Evolutionary conservation across 768 basidiomycete genomes (phyloP).

Genomic region (Rhizopogon vulgaris): DNA sequence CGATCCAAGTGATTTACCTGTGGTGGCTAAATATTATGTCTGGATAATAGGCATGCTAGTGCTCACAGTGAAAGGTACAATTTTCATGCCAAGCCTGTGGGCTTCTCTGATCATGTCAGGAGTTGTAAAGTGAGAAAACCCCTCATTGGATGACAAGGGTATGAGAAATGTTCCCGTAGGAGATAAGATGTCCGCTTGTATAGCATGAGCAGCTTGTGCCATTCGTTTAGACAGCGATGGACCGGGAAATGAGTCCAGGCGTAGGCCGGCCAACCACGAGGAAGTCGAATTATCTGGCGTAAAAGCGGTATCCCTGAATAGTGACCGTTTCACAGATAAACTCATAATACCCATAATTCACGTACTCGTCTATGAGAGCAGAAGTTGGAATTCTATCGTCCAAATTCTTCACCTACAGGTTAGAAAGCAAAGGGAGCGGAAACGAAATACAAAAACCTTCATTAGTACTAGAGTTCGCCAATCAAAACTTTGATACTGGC

Average conservation of each 20-base stretch:
- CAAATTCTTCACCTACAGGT: constrained; percentile 31
- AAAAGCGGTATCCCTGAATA: constrained; percentile 33
- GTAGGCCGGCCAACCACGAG: constrained; percentile 66
- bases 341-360: not conserved
- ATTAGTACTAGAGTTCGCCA: constrained; percentile 72
- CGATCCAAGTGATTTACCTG: constrained; percentile 60
- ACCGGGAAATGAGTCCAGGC: constrained; percentile 59
- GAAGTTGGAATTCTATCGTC: constrained; percentile 49
- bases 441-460: constrained; percentile 40
- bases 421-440: not conserved
- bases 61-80: constrained; percentile 74
- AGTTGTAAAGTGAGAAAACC: constrained; percentile 54
- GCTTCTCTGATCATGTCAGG: constrained; percentile 62
- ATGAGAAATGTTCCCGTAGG: constrained; percentile 41
- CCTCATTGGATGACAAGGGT: constrained; percentile 35
- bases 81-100: constrained; percentile 53
- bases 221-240: constrained; percentile 50
- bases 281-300: constrained; percentile 39
- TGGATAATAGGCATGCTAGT: not conserved
- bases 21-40: not conserved
- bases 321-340: not conserved
- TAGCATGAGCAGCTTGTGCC: constrained; percentile 61
- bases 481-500: constrained; percentile 75
- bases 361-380: constrained; percentile 63
- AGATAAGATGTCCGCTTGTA: constrained; percentile 62